Evolutionary conservation across 2,329 filamentous ascomycete species (phyloP).

Genomic region (Aspergillus amoenus): DNA sequence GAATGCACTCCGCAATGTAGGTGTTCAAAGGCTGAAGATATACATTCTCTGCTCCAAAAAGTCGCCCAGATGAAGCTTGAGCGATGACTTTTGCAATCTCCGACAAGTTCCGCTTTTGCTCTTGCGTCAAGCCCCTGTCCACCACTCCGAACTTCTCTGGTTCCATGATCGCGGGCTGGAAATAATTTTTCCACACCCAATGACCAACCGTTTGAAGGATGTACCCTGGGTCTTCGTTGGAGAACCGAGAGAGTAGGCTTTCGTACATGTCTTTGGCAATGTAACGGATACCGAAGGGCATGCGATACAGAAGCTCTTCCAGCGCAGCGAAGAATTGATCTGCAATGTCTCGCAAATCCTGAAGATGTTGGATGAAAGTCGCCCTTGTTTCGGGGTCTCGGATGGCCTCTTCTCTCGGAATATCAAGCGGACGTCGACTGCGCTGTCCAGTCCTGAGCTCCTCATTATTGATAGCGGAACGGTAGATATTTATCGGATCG

Average conservation of each 20-base stretch:
- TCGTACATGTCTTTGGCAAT: conserved; percentile 84
- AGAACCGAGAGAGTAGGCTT: conserved; percentile 72
- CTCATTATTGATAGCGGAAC: conserved; percentile 93
- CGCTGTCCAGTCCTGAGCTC: conserved; percentile 87
- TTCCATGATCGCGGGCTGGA: conserved; percentile 83
- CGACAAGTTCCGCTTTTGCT: conserved; percentile 87
- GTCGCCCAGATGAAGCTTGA: conserved; percentile 81
- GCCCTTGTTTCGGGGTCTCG: conserved; percentile 88
- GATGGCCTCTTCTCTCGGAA: conserved; percentile 91
- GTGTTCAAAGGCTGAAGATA: conserved; percentile 94
- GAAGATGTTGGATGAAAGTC: conserved; percentile 90
- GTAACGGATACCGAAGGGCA: conserved; percentile 91
- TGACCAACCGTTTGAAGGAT: conserved; percentile 81
- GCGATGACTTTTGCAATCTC: conserved; percentile 90
- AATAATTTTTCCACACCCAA: conserved; percentile 93
- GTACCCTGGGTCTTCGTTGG: conserved; percentile 72
- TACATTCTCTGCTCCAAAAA: conserved; percentile 92
- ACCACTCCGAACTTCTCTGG: conserved; percentile 93
- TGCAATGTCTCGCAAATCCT: conserved; percentile 89
- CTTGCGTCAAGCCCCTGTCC: conserved; percentile 81
- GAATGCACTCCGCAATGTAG: conserved; percentile 82
- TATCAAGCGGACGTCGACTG: conserved; percentile 76
- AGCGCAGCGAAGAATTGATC: conserved; percentile 82
- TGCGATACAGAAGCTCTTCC: conserved; percentile 79
- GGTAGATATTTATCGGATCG: conserved; percentile 96